These are phyloP conservation scores for Cladosporium sp. DNA, from an alignment of 2,329 filamentous ascomycete genomes.

Conservation along the genomic window DNA sequence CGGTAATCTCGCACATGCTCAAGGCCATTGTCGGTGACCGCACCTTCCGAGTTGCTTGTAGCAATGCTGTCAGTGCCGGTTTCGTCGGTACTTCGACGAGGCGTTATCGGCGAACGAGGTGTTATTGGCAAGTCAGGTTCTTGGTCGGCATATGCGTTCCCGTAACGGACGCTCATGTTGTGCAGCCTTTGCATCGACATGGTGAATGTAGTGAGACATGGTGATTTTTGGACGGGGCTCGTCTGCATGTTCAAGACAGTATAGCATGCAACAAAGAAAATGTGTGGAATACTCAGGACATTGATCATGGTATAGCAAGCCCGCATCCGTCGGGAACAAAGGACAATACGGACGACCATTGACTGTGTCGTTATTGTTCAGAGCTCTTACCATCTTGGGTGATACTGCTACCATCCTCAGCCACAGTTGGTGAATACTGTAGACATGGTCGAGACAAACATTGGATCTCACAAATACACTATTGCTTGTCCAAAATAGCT, in stretches of 20 bases:
- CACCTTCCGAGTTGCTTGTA: neutral
- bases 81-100: neutral
- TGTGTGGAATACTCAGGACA: neutral
- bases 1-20: neutral
- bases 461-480: too few species aligned
- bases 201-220: neutral
- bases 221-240: neutral
- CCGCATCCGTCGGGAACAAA: conserved; percentile 12
- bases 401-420: too few species aligned
- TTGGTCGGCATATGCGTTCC: neutral
- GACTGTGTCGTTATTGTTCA: neutral
- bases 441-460: too few species aligned
- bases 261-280: neutral
- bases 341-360: neutral
- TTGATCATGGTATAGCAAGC: neutral
- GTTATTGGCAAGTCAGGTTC: too few species aligned
- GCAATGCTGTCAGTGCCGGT: neutral
- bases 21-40: neutral
- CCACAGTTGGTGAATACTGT: neutral
- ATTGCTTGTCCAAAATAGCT: too few species aligned
- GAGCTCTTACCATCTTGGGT: neutral
- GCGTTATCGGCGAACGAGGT: neutral
- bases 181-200: neutral
- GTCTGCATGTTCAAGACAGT: neutral
- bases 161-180: neutral